Percentiles rank a stretch among this genome's conserved stretches.
Evolutionary conservation across 495 filamentous ascomycete species (phyloP).

Genomic region (Aspergillus ellipticus): DNA sequence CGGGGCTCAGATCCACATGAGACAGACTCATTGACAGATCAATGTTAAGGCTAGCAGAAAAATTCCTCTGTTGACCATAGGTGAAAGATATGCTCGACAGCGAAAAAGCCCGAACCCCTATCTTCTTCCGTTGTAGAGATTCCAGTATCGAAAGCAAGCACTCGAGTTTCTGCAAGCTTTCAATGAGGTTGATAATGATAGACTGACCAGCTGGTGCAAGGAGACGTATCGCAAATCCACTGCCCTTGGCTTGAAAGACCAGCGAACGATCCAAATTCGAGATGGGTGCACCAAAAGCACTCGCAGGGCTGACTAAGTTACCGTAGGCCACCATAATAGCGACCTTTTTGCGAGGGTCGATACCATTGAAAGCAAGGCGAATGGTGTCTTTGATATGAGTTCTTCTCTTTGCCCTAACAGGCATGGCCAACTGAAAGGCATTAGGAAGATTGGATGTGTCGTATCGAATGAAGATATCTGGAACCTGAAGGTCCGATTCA

Average conservation of each 20-base stretch:
- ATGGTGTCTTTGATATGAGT: slow-evolving; percentile 34
- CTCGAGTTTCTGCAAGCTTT: slow-evolving; percentile 40
- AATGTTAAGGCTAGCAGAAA: slow-evolving; percentile 32
- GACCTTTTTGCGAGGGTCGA: slow-evolving; percentile 31
- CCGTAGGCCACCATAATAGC: slow-evolving; percentile 42
- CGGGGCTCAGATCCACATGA: slow-evolving; percentile 21
- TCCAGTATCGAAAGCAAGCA: slow-evolving; percentile 40
- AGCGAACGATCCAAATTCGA: slow-evolving; percentile 30
- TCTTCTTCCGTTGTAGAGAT: slow-evolving; percentile 32
- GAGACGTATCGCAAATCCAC: slow-evolving; percentile 40
- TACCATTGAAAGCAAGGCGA: slow-evolving; percentile 39
- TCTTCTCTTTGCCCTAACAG: slow-evolving; percentile 24
- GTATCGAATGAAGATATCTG: slow-evolving; percentile 38
- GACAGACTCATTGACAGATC: slow-evolving; percentile 17
- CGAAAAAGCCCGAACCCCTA: slow-evolving; percentile 31
- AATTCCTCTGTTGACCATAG: slow-evolving; percentile 30
- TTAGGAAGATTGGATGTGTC: slow-evolving; percentile 28
- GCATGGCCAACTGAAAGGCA: slow-evolving; percentile 29
- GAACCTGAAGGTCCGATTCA: slow-evolving; percentile 26
- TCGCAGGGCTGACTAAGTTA: slow-evolving; percentile 24
- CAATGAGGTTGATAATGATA: slow-evolving; percentile 33
- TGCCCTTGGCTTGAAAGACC: slow-evolving; percentile 31
- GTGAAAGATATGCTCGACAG: slow-evolving; percentile 35
- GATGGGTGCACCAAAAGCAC: slow-evolving; percentile 22
- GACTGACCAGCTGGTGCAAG: slow-evolving; percentile 35